phyloP scores from a whole-genome alignment of 495 filamentous ascomycete species.

The Astrocystis sublimbata region DNA sequence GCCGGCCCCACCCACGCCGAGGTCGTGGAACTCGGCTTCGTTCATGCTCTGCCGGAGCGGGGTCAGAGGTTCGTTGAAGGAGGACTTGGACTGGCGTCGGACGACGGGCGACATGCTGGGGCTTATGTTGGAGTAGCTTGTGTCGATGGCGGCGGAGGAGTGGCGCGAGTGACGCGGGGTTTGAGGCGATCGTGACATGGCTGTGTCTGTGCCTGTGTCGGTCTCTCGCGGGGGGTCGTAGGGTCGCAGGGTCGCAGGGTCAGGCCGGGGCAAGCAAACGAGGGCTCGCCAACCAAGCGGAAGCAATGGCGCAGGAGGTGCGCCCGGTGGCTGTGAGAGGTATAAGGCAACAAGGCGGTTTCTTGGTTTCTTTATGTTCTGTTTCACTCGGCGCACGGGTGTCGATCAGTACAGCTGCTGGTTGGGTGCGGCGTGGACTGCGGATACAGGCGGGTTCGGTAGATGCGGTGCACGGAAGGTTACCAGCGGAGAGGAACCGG shows the following conservation, averaged over 20 bases:
- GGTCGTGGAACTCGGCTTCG: conserved; percentile 49
- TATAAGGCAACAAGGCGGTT: neutral
- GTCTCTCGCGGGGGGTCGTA: neutral
- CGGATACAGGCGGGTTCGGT: neutral
- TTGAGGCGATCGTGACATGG: conserved; percentile 62
- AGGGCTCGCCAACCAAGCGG: neutral
- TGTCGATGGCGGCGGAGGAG: conserved; percentile 59
- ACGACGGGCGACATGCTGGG: conserved; percentile 39
- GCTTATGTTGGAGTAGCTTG: conserved; percentile 48
- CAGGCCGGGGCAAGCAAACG: neutral
- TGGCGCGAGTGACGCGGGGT: conserved; percentile 67
- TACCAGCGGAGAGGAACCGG: conserved; percentile 6
- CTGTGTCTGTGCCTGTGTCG: neutral
- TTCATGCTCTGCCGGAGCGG: conserved; percentile 57
- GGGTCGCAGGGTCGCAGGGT: neutral
- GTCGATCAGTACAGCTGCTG: neutral
- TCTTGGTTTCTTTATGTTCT: neutral
- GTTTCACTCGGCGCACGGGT: neutral
- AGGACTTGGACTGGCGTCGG: conserved; percentile 58
- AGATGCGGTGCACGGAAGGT: neutral
- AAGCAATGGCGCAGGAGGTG: neutral
- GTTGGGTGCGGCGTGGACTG: neutral
- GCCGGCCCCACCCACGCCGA: conserved; percentile 33
- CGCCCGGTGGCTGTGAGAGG: neutral
- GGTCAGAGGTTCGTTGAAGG: conserved; percentile 62